Conservation (phyloP, 2,329 filamentous ascomycete species). For the Thyridium curvatum region DNA sequence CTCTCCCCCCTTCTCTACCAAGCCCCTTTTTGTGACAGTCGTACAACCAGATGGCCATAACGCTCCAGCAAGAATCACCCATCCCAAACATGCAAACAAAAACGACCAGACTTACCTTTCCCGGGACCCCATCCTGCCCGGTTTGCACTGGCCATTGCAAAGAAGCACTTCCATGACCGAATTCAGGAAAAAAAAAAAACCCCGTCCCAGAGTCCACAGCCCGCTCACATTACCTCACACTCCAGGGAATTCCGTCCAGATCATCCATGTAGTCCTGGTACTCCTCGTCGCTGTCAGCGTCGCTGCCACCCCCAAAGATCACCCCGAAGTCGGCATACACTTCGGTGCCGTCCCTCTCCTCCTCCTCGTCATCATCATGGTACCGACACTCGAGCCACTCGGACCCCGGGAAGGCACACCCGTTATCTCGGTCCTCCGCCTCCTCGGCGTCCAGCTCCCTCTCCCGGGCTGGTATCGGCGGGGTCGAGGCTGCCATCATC, state of each 20-base stretch:
- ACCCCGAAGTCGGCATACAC: slow-evolving; percentile 51
- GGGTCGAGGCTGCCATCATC: not conserved
- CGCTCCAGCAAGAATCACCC: too few relatives aligned
- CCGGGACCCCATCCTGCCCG: too few relatives aligned
- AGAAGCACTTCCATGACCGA: too few relatives aligned
- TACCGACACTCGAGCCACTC: slow-evolving; percentile 37
- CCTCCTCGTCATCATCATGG: slow-evolving; percentile 24
- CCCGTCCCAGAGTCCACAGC: too few relatives aligned
- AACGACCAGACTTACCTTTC: too few relatives aligned
- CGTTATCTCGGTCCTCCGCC: slow-evolving; percentile 36
- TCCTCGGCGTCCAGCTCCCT: slow-evolving; percentile 17
- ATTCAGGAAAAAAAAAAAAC: too few relatives aligned
- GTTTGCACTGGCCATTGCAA: too few relatives aligned
- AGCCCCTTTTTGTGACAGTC: too few relatives aligned
- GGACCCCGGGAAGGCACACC: slow-evolving; percentile 34
- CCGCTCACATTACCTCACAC: slow-evolving; percentile 16
- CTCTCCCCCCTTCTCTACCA: too few relatives aligned
- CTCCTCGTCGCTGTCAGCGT: slow-evolving; percentile 39
- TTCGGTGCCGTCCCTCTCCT: slow-evolving; percentile 33
- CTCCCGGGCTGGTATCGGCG: slow-evolving; percentile 12
- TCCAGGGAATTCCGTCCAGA: slow-evolving; percentile 47
- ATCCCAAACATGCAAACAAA: too few relatives aligned
- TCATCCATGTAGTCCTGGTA: slow-evolving; percentile 52
- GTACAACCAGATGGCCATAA: too few relatives aligned
- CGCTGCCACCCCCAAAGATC: slow-evolving; percentile 33